Base-by-base conservation (phyloP, 129 eudicot species). In the Saposhnikovia divaricata region DNA sequence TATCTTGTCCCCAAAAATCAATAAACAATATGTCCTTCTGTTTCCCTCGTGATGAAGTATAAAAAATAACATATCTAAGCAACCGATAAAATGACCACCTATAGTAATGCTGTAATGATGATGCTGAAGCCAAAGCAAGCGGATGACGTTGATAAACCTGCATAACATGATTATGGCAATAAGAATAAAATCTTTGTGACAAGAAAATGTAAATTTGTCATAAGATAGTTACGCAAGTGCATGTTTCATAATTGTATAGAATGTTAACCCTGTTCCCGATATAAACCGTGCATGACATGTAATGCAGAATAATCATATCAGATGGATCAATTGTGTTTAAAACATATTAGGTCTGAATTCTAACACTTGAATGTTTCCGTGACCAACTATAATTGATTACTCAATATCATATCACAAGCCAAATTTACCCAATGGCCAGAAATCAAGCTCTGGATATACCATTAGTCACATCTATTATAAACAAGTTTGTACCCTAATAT, bases 1-100 rank as follows among this genome's bases (percentile, higher is more conserved):
- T 76, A 69, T 79, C 82, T 69, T 69, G 66, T 68, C 68, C 81
- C 82, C 74, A 38, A 15, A 19, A 45, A 66, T 42, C 1, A 51
- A 79, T 23, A 66, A 78, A 10, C 21, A 40, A 68, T 18, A 14
- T 19, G 37, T 34, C 48, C 21, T 31, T 31, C 34, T 44, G 6
- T 68, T 79, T 68, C 66, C 50, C n/a, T 31, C 19, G 68, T 19
- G 46, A 68, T 69, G 31, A 69, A 68, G 73, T 68, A 34, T 34
- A 65, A 45, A 53, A 53, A 79, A 68, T 46, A n/a, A 68, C 16
- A 34, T 15, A 46, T 40, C 39, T 19, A 79, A 46, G 38, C 18
- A 68, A 44, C 48, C n/a, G 27, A 45, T 6, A 23, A 46, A 78
- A 65, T 78, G 75, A 27, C 66, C 44, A 9, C n/a, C 46, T 44